These are phyloP conservation scores for Neocatenulostroma microsporum DNA, from an alignment of 2,329 filamentous ascomycete species.

Conservation along the genomic window DNA sequence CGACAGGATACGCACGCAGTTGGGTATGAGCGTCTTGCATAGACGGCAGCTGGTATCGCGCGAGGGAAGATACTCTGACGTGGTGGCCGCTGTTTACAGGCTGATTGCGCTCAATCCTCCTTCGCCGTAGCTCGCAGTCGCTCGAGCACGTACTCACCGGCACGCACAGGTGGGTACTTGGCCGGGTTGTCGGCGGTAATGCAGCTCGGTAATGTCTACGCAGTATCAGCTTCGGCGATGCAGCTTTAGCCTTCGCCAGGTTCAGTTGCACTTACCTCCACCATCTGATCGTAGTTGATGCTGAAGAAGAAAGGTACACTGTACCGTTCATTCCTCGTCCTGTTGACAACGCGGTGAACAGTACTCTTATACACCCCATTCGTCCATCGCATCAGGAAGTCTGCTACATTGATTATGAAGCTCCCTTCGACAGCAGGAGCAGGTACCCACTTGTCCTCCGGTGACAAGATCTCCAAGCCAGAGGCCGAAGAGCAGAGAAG, in stretches of 20 bases:
- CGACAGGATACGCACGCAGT: no score
- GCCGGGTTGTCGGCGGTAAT: constrained; percentile 26
- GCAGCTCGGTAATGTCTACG: constrained; percentile 31
- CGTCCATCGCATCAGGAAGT: constrained; percentile 45
- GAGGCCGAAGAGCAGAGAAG: constrained; percentile 20
- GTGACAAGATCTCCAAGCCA: constrained; percentile 25
- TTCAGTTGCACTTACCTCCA: constrained; percentile 26
- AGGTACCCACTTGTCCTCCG: constrained; percentile 37
- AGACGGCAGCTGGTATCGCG: no score
- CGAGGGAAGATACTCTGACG: no score
- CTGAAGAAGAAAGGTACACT: constrained; percentile 44
- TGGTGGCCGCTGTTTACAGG: no score
- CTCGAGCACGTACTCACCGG: constrained; percentile 35
- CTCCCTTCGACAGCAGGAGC: constrained; percentile 37
- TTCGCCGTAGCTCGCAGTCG: constrained; percentile 14
- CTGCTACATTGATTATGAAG: constrained; percentile 34
- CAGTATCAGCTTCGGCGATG: neutral
- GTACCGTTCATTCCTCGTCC: constrained; percentile 33
- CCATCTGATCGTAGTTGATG: constrained; percentile 34
- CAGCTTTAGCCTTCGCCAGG: no score
- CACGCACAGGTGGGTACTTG: constrained; percentile 30
- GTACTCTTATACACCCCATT: constrained; percentile 40
- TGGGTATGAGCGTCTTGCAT: no score
- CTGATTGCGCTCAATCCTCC: no score
- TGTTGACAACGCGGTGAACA: constrained; percentile 41